Evolutionary conservation across 2,329 filamentous ascomycete species (phyloP).

Genomic region (Clonostachys solani): DNA sequence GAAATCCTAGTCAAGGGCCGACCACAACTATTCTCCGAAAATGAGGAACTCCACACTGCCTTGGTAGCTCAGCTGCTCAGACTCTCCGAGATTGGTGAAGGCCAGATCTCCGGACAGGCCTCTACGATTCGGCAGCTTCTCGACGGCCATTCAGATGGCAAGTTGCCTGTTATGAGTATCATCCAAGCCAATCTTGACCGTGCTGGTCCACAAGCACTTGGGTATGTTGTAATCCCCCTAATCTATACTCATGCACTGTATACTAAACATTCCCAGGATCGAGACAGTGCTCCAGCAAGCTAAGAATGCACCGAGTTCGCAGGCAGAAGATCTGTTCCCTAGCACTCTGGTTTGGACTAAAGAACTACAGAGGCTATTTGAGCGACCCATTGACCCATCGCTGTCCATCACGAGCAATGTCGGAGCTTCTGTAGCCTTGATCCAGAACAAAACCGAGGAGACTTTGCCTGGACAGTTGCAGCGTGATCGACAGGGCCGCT

Average conservation of each 20-base stretch:
- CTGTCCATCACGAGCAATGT: slow-evolving; percentile 72
- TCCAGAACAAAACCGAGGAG: slow-evolving; percentile 15
- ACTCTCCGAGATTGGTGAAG: slow-evolving; percentile 44
- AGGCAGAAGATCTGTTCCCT: slow-evolving; percentile 54
- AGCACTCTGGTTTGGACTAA: slow-evolving; percentile 59
- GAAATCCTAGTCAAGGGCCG: slow-evolving; percentile 41
- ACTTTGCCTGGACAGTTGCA: slow-evolving; percentile 19
- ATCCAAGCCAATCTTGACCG: slow-evolving; percentile 51
- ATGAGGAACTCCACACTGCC: slow-evolving; percentile 40
- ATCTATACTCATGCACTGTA: neutral
- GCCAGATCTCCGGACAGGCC: slow-evolving; percentile 31
- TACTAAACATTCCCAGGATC: slow-evolving; percentile 26
- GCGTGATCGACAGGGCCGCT: slow-evolving; percentile 66
- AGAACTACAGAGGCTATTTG: slow-evolving; percentile 53
- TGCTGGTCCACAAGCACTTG: slow-evolving; percentile 42
- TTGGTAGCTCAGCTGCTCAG: slow-evolving; percentile 49
- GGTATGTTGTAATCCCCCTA: slow-evolving; percentile 27
- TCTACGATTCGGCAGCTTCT: slow-evolving; percentile 37
- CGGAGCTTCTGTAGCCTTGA: slow-evolving; percentile 65
- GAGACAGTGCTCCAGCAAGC: slow-evolving; percentile 47
- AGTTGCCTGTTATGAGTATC: slow-evolving; percentile 41
- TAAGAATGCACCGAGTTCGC: slow-evolving; percentile 19
- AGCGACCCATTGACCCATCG: slow-evolving; percentile 50
- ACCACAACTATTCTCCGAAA: slow-evolving; percentile 36
- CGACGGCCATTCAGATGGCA: slow-evolving; percentile 34